A percentile compares a stretch with the other conserved stretches of the same genome.
These are phyloP conservation scores for Erythrophleum ivorense DNA, from an alignment of 331 rosid species.

Conservation along the genomic window DNA sequence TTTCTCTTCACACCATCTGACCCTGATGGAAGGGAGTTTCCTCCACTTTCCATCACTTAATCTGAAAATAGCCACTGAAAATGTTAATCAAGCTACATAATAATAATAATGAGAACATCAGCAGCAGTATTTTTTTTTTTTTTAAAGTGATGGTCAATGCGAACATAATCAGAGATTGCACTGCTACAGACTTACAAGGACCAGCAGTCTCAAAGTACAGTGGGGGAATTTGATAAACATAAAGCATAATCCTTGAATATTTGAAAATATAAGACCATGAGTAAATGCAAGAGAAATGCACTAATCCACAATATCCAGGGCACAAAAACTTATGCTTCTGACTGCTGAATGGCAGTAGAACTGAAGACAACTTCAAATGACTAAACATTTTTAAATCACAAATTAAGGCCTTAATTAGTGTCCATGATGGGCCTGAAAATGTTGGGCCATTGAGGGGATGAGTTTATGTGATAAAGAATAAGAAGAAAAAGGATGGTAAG, in stretches of 20 bases:
- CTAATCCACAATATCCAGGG: constrained; percentile 19
- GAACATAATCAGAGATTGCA: constrained; percentile 5
- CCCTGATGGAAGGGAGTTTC: constrained; percentile 84
- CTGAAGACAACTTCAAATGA: background rate
- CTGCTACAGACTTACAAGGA: background rate
- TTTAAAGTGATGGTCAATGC: no score
- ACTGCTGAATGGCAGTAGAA: background rate
- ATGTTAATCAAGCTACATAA: constrained; percentile 8
- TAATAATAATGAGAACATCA: background rate
- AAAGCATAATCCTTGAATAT: background rate
- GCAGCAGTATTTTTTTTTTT: background rate
- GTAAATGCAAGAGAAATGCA: background rate
- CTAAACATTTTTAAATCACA: constrained; percentile 1
- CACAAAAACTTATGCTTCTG: constrained; percentile 21
- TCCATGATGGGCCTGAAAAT: background rate
- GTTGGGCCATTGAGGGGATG: no score
- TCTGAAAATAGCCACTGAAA: constrained; percentile 29
- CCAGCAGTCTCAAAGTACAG: background rate
- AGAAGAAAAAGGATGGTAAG: no score
- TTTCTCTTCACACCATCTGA: constrained; percentile 82
- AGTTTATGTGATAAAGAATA: no score
- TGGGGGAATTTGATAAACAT: constrained; percentile 1
- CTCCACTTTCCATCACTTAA: constrained; percentile 59
- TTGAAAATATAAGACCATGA: background rate
- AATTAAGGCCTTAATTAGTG: background rate